Evolutionary conservation across 495 filamentous ascomycete genomes (phyloP).

Genomic region (Talaromyces proteolyticus): DNA sequence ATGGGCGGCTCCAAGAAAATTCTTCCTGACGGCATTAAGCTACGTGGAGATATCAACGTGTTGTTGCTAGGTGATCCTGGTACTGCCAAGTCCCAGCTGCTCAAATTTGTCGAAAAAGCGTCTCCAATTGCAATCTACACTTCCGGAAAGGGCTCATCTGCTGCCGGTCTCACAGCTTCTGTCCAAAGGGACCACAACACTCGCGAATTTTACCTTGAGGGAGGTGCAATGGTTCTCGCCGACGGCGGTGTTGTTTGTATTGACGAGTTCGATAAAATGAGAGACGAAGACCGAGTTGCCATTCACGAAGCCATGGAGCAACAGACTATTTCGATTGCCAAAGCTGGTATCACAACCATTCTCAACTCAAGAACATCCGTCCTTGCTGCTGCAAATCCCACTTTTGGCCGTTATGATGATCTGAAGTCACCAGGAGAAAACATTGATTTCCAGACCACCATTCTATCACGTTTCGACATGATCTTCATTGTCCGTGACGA

Average conservation of each 20-base stretch:
- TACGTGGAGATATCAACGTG: constrained; percentile 98
- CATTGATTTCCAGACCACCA: constrained; percentile 99
- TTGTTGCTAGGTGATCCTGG: constrained; percentile 95
- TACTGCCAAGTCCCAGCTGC: constrained; percentile 94
- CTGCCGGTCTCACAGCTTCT: constrained; percentile 95
- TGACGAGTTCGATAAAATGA: constrained; percentile 99
- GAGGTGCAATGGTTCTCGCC: constrained; percentile 97
- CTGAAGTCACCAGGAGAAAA: constrained; percentile 97
- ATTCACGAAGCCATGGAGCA: constrained; percentile 99
- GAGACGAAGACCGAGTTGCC: constrained; percentile 95
- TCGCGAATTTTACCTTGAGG: constrained; percentile 96
- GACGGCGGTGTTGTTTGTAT: constrained; percentile 99
- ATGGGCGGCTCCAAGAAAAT: constrained; percentile 98
- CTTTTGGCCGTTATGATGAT: constrained; percentile 97
- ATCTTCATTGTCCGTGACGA: constrained; percentile 98
- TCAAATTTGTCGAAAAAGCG: constrained; percentile 97
- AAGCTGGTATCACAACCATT: constrained; percentile 98
- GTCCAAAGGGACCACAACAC: constrained; percentile 90
- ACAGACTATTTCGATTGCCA: constrained; percentile 99
- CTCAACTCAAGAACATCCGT: constrained; percentile 95
- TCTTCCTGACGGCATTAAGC: constrained; percentile 95
- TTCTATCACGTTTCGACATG: constrained; percentile 98
- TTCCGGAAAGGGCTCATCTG: constrained; percentile 96
- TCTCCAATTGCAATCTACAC: constrained; percentile 98
- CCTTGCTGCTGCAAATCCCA: constrained; percentile 92